phyloP scores from a whole-genome alignment of 2,329 filamentous ascomycete species.

The Penicillium sp. region DNA sequence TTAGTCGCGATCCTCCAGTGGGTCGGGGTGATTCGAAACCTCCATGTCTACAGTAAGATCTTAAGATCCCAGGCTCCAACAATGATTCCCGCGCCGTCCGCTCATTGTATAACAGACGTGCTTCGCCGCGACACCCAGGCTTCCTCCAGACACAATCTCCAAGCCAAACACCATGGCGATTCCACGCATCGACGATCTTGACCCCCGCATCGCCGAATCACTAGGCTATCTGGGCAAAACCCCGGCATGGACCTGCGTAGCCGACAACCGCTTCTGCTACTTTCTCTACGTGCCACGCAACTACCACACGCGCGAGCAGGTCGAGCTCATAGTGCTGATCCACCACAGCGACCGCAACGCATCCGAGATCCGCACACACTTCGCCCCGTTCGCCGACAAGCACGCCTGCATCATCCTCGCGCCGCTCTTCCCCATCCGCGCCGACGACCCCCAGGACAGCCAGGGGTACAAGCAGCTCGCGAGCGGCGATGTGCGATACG shows the following conservation, averaged over 20 bases:
- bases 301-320: neutral
- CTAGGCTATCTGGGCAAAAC: slow-evolving; percentile 2
- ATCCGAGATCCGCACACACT: neutral
- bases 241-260: neutral
- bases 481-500: neutral
- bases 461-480: neutral
- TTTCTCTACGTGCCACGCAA: slow-evolving; percentile 1
- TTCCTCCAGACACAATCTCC: too few relatives aligned
- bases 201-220: neutral
- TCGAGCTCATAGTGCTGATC: neutral
- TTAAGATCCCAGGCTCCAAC: too few relatives aligned
- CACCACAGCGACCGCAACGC: neutral
- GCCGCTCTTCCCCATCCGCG: neutral
- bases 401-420: slow-evolving; percentile 1
- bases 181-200: neutral
- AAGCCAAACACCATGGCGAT: neutral
- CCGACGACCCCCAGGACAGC: neutral
- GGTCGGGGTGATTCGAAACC: too few relatives aligned
- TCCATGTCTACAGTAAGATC: too few relatives aligned
- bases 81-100: too few relatives aligned
- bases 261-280: neutral
- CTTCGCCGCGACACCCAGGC: too few relatives aligned
- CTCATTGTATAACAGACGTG: too few relatives aligned
- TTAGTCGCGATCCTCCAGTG: too few relatives aligned
- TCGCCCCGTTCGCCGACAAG: neutral